A percentile compares a stretch with the other conserved stretches of the same genome.
phyloP scores from a whole-genome alignment of 108 stramenopile genomes.

The Thalassiosira profunda region DNA sequence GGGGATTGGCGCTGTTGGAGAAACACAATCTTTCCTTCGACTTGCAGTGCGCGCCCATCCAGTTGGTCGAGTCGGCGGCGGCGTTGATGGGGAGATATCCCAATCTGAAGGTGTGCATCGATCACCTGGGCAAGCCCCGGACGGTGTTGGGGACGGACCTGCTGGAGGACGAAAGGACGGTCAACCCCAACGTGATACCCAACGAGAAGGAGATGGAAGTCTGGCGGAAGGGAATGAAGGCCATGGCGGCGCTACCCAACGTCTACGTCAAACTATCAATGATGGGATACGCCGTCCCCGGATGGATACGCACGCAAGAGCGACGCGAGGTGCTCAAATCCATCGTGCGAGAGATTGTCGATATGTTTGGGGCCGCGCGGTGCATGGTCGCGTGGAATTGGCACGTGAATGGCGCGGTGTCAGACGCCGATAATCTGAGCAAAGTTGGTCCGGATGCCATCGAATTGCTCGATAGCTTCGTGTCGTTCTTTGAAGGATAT shows the following conservation, averaged over 20 bases:
- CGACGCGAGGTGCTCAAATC: constrained; percentile 43
- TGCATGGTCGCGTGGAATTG: constrained; percentile 87
- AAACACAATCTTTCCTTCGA: constrained; percentile 65
- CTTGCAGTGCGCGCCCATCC: constrained; percentile 84
- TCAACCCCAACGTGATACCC: constrained; percentile 28
- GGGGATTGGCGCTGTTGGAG: constrained; percentile 64
- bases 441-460: constrained; percentile 65
- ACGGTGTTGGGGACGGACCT: constrained; percentile 48
- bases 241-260: constrained; percentile 66
- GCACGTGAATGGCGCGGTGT: constrained; percentile 63
- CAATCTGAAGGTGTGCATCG: constrained; percentile 59
- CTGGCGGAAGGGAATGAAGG: constrained; percentile 75
- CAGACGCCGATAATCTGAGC: constrained; percentile 60
- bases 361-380: constrained; percentile 65
- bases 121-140: constrained; percentile 81
- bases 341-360: constrained; percentile 65
- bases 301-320: constrained; percentile 63
- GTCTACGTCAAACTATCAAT: constrained; percentile 80
- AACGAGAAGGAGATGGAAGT: constrained; percentile 52
- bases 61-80: constrained; percentile 67
- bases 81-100: constrained; percentile 56
- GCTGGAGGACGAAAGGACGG: constrained; percentile 16
- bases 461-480: constrained; percentile 51
- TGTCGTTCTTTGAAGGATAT: constrained; percentile 58
- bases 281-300: constrained; percentile 83